Evolutionary conservation across 164 flowering plant genomes (phyloP).

Genomic region (grape (Vitis vinifera)): ASM3070453v1 NC_081809.1:18591501-18592000

Average conservation of each 20-base stretch:
- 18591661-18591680: not conserved
- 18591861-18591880: slow-evolving; percentile 91
- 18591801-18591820: slow-evolving; percentile 86
- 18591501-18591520: no score
- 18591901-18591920: slow-evolving; percentile 84
- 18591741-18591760: no score
- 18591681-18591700: not conserved
- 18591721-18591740: no score
- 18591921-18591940: slow-evolving; percentile 82
- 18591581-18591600: not conserved
- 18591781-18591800: not conserved
- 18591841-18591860: slow-evolving; percentile 88
- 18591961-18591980: slow-evolving; percentile 81
- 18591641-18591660: not conserved
- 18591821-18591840: slow-evolving; percentile 92
- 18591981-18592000: slow-evolving; percentile 77
- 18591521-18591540: no score
- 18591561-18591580: not conserved
- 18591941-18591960: slow-evolving; percentile 86
- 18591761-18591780: no score
- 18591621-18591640: not conserved
- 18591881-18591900: slow-evolving; percentile 95
- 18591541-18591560: not conserved
- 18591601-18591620: not conserved
- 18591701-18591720: not conserved